These are phyloP conservation scores for Hypoxylon sp. DNA, from an alignment of 2,329 filamentous ascomycete species.

Conservation along the genomic window DNA sequence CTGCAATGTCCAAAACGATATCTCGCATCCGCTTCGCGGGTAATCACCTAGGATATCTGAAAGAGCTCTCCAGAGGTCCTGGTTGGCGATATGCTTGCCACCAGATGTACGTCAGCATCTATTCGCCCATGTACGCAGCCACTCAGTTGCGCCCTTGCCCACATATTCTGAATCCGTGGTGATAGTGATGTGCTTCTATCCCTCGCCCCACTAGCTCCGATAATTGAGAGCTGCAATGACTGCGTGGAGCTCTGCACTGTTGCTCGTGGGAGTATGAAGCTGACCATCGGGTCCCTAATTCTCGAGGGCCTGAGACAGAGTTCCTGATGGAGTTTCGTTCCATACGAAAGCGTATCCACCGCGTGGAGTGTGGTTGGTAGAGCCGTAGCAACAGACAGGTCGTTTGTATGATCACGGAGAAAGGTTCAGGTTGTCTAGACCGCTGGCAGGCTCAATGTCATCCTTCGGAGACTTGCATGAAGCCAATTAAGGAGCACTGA, in stretches of 20 bases:
- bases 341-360: slow-evolving; percentile 16
- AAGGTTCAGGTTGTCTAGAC: no score
- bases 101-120: slow-evolving; percentile 2
- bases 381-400: no score
- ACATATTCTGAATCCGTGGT: slow-evolving; percentile 27
- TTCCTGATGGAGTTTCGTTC: neutral
- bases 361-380: neutral
- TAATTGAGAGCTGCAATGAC: slow-evolving; percentile 12
- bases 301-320: neutral
- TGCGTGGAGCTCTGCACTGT: slow-evolving; percentile 18
- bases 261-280: neutral
- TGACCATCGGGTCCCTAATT: slow-evolving; percentile 11
- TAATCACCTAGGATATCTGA: slow-evolving; percentile 2
- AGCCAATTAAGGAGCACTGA: no score
- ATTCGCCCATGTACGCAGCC: slow-evolving; percentile 11
- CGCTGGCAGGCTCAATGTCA: no score
- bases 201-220: slow-evolving; percentile 17
- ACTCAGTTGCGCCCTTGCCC: slow-evolving; percentile 6
- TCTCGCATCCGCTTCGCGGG: slow-evolving; percentile 8
- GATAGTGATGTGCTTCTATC: slow-evolving; percentile 25
- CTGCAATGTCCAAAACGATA: slow-evolving; percentile 10
- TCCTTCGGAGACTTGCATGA: no score
- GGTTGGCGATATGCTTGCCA: neutral
- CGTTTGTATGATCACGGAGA: no score
- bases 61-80: slow-evolving; percentile 10